Evolutionary conservation across 441 rosid species (phyloP), one percentile per base, ranked within the genome.

Genomic region (Croton laevigatus): DNA sequence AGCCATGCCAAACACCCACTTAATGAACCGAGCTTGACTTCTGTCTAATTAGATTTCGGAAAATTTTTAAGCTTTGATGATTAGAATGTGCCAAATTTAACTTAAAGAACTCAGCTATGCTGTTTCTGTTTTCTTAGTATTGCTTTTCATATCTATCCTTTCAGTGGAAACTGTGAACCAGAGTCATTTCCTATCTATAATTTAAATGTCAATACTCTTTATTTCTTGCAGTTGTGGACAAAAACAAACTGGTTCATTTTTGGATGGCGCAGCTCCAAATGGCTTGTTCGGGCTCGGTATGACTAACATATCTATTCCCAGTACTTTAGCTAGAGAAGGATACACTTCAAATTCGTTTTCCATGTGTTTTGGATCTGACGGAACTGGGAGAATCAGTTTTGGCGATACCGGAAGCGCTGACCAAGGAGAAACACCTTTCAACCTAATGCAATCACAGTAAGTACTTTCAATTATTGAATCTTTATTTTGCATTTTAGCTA

Each of bases 261-360:
- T 92, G 80, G 79, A 82, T 37, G 92, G 96, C 59, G 99, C 91
- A 13, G 99, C 99, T 74, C 96, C 93, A 6, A 95, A 95, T 78
- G 99, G 99, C 67, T 91, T 95, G 54, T 86, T 92, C 54, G 99
- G 99, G 23, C 97, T 95, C 65, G 99, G 99, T 40, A 84, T 92
- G 84, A 83, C 77, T 48, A 86, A 80, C 46, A 23, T 79, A 55
- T 92, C 99, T 2, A 97, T 95, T 79, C 99, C 99, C 10, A 92
- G 97, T 81, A 81, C 86, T 63, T 85, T 95, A 75, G 97, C 98
- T 8, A 82, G 83, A 45, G 76, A 85, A 69, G 93, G 97, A 45
- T 44, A 78, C 51, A 75, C 83, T 65, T 74, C 93, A 23, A 86
- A 88, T 84, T 92, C 99, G 12, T 95, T 95, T 78, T 95, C 99